Evolutionary conservation across 306 rosid species (phyloP), one percentile per base, ranked within the genome.

Genomic region (Quercus wislizeni): DNA sequence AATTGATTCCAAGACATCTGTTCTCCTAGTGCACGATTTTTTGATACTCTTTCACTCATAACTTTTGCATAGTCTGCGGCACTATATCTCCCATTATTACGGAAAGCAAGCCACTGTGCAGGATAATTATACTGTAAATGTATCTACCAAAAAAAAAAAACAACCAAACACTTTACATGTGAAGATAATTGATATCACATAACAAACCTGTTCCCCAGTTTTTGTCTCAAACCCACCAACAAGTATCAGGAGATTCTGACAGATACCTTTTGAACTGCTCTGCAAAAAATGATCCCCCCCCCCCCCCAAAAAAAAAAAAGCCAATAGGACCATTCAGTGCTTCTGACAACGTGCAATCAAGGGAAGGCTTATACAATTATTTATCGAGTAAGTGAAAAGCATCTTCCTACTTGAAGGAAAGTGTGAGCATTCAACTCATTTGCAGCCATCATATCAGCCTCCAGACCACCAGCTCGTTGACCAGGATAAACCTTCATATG

Each of bases 101-200:
- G 97, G 78, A 94, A 92, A 76, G 99, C 99, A 85, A 94, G 97
- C 99, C 99, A 94, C 99, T 92, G 88, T 82, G 76, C 78, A 83
- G 65, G 71, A 83, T 41, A 68, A 67, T 67, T 19, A 52, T 33
- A 71, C 21, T 13, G 81, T 78, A 19, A 52, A 67, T 62, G 33
- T 38, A 18, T 54, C 70, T 30, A 87, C 57, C 71, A 84, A 25
- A 77, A 55, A 25, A 17, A 23, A 35, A 41, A 49, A 10, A 41
- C 62, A 69, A 38, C 58, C 63, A 75, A 13, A 55, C 23, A 30
- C 18, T 51, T 11, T 41, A 79, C 19, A 75, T 33, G n/a, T 67
- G 55, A 81, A 69, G 54, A 79, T 19, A 31, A 56, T n/a, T 14
- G 61, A 79, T 41, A 76, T 78, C 35, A 80, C 3, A 78, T 56